These are phyloP conservation scores for Candida pseudoviswanathii DNA, from an alignment of 1,139 yeast genomes.

Conservation along the genomic window DNA sequence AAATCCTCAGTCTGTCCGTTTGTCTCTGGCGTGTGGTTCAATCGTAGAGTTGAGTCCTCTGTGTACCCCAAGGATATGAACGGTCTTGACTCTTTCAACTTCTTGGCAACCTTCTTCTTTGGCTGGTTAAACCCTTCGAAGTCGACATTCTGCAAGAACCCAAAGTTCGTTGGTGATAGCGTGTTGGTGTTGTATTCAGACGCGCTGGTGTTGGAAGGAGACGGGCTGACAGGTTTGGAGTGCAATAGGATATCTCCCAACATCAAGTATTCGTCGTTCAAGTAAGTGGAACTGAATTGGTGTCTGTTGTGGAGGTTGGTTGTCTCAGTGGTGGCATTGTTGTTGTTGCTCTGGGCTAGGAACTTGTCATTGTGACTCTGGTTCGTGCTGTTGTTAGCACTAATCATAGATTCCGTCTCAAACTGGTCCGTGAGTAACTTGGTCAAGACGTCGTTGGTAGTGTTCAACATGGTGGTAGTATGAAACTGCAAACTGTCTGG, in stretches of 20 bases:
- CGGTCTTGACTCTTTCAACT: conserved; percentile 39
- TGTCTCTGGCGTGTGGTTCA: conserved; percentile 15
- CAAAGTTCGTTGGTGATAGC: conserved; percentile 19
- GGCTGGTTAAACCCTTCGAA: conserved; percentile 16
- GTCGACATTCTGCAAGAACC: conserved; percentile 12
- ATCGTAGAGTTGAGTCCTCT: conserved; percentile 13
- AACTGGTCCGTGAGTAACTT: conserved; percentile 22
- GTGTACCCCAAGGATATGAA: conserved; percentile 45
- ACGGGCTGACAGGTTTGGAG: conserved; percentile 56
- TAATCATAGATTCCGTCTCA: conserved; percentile 10
- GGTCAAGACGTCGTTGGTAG: conserved; percentile 43
- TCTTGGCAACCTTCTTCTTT: conserved; percentile 18
- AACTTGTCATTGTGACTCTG: conserved; percentile 1
- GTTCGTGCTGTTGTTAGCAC: conserved; percentile 6
- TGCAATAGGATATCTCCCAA: conserved; percentile 55
- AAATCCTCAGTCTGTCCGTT: conserved; percentile 17
- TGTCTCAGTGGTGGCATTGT: neutral
- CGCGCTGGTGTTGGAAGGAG: conserved; percentile 35
- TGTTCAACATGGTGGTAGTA: conserved; percentile 30
- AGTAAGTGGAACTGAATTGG: conserved; percentile 34
- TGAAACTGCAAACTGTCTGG: conserved; percentile 11
- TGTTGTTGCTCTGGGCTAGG: neutral
- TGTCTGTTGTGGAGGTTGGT: conserved; percentile 2
- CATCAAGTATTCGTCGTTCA: conserved; percentile 60
- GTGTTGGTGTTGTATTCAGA: conserved; percentile 24